Evolutionary conservation across 108 stramenopile genomes (phyloP), one percentile per base, ranked within the genome.

Genomic region (Skeletonema grethae): DNA sequence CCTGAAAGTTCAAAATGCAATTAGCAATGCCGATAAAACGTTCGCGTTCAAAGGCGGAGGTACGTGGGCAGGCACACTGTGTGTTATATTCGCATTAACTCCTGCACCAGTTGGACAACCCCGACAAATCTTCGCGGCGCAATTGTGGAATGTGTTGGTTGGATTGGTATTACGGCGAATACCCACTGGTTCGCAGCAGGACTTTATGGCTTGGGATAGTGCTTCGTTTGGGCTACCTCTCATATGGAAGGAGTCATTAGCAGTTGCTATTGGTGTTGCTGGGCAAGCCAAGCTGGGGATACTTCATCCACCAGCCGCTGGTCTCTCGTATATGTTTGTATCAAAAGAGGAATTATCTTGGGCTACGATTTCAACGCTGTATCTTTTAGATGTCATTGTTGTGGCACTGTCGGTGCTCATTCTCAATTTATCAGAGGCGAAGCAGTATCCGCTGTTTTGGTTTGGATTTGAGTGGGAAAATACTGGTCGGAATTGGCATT

Each of bases 61-160:
- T 1, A 28, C 1, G 77, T 78, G 65, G 18, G 11, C 61, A 11
- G 18, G 59, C 5, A 48, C 77, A 0, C 20, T 78, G 7, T 71
- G 70, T 41, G 67, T 78, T 22, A 20, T 71, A 3, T 78, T 71
- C 67, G 64, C 77, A 36, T 71, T 78, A 60, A 78, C 77, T 16
- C 58, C 77, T n/a, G 77, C 77, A 24, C 77, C 77, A 0, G 77
- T 78, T 1, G 77, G 77, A 0, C 77, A 78, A 24, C 77, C 77
- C 2, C 3, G 53, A n/a, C 69, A 71, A 13, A 66, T 78, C n/a
- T 38, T 71, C 15, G 48, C 48, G 36, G 74, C 66, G n/a, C 74
- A 75, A 34, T 15, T 67, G 10, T 75, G 59, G 74, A 75, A 67
- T 55, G 57, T 56, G 59, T 45, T 75, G 6, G 60, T 67, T 24